Base-by-base conservation (phyloP, 2,329 filamentous ascomycete genomes). In the Calonectria pseudoturangicola region DNA sequence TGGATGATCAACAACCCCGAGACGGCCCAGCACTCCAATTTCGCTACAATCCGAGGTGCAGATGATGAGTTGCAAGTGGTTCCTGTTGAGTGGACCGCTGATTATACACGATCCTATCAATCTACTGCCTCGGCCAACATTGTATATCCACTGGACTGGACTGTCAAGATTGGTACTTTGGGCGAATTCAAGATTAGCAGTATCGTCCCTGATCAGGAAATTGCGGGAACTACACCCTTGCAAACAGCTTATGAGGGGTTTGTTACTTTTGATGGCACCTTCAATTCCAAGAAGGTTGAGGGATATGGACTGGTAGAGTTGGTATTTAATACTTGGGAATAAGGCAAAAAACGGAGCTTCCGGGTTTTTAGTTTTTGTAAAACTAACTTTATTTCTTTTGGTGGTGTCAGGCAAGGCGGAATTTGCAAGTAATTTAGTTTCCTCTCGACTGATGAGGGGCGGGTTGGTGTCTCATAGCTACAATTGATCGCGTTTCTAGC, bases 1-100 rank as follows among this genome's bases (percentile, higher is more conserved):
- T 58, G 54, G 54, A 25, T 58, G n/a, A 58, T 58, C 10, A 33
- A 58, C n/a, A 58, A 58, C 54, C 54, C 54, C 12, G 54, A 58
- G 25, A 41, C 54, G 12, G 25, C 39, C 21, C 54, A 58, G 7
- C 3, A 16, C 7, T 13, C 54, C n/a, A 58, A 25, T 4, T 58
- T 58, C 12, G 54, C 33, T 1, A 58, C 54, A 4, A 58, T 58
- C 16, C 33, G 54, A 16, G 54, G 54, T 5, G 10, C 13, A 10
- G 54, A 58, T 10, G n/a, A 41, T 15, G 30, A 60, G 21, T 9
- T 27, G 12, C 33, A 25, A 10, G 54, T 60, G 21, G 54, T 60
- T 8, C 33, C 54, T 27, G 54, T 41, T 28, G 54, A 60, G 30
- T 41, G 3, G 21, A 18, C 54, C 1, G 21, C 33, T 9, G 13